A percentile compares a stretch with the other conserved stretches of the same genome.
Conservation (phyloP, 441 rosid species). For the Populus hybrid region DNA sequence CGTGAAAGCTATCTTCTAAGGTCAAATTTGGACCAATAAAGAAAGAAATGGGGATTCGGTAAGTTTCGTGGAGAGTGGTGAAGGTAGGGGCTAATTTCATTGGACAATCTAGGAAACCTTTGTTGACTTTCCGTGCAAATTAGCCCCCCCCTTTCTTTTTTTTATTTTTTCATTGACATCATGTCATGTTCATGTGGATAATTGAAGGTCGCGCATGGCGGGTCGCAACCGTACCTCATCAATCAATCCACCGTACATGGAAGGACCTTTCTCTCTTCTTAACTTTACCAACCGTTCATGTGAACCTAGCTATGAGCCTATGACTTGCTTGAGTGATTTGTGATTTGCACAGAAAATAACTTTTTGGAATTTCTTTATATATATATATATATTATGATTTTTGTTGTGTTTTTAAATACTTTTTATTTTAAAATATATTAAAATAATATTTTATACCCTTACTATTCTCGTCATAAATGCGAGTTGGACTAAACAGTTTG, state of each 20-base stretch:
- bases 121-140: slow-evolving; percentile 28
- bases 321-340: neutral
- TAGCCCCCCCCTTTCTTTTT: neutral
- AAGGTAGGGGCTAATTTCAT: neutral
- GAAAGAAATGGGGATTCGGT: neutral
- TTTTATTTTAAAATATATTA: too few relatives aligned
- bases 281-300: neutral
- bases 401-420: too few relatives aligned
- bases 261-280: neutral
- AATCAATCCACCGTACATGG: slow-evolving; percentile 28
- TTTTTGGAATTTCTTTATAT: too few relatives aligned
- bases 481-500: too few relatives aligned
- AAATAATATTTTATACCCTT: too few relatives aligned
- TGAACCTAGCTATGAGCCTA: neutral
- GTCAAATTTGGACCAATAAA: slow-evolving; percentile 23
- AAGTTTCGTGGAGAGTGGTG: slow-evolving; percentile 21
- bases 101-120: slow-evolving; percentile 24
- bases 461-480: too few relatives aligned
- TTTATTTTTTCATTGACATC: slow-evolving; percentile 6
- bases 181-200: neutral
- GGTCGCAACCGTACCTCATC: slow-evolving; percentile 29
- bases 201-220: slow-evolving; percentile 16
- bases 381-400: too few relatives aligned
- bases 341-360: too few relatives aligned
- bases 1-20: neutral